Percentiles rank a stretch among this genome's conserved stretches.
Evolutionary conservation across 1,284 basidiomycete genomes (phyloP).

Genomic region (Microbotryum saponariae): DNA sequence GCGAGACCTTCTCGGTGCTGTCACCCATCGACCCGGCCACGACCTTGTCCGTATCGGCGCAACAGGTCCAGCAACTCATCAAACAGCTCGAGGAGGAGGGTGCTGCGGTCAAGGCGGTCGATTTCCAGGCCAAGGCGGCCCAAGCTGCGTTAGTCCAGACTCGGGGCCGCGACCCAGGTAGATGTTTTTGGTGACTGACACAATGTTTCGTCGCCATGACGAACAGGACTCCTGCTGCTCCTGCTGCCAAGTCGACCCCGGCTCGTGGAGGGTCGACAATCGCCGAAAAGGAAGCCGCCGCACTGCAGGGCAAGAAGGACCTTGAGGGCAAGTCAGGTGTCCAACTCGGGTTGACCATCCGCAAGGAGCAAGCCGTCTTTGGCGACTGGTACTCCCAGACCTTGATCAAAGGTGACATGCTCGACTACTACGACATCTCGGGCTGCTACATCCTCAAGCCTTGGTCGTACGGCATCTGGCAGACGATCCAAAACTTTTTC

Average conservation of each 20-base stretch:
- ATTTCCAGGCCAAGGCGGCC: slow-evolving; percentile 56
- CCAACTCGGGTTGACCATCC: slow-evolving; percentile 84
- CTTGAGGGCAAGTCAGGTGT: slow-evolving; percentile 77
- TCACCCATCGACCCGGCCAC: slow-evolving; percentile 63
- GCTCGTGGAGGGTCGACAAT: slow-evolving; percentile 41
- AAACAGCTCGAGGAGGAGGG: slow-evolving; percentile 59
- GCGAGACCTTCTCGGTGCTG: slow-evolving; percentile 54
- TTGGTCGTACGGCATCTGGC: slow-evolving; percentile 96
- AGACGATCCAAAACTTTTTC: slow-evolving; percentile 92
- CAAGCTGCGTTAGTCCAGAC: slow-evolving; percentile 19
- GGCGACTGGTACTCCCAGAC: slow-evolving; percentile 92
- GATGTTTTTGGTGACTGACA: not conserved
- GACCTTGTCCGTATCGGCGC: slow-evolving; percentile 67
- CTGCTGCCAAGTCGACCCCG: slow-evolving; percentile 37
- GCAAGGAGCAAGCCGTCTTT: slow-evolving; percentile 84
- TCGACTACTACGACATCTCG: slow-evolving; percentile 97
- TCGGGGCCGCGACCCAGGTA: not conserved
- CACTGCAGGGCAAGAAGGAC: slow-evolving; percentile 53
- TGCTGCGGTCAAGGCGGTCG: slow-evolving; percentile 59
- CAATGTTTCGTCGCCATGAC: not conserved
- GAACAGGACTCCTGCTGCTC: not conserved
- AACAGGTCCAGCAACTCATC: slow-evolving; percentile 66
- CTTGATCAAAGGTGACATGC: slow-evolving; percentile 96
- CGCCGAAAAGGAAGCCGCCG: slow-evolving; percentile 41
- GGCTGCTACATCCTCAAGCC: slow-evolving; percentile 98